These are phyloP conservation scores for Gossypium arboreum DNA, from an alignment of 345 rosid species.

Conservation along the genomic window DNA sequence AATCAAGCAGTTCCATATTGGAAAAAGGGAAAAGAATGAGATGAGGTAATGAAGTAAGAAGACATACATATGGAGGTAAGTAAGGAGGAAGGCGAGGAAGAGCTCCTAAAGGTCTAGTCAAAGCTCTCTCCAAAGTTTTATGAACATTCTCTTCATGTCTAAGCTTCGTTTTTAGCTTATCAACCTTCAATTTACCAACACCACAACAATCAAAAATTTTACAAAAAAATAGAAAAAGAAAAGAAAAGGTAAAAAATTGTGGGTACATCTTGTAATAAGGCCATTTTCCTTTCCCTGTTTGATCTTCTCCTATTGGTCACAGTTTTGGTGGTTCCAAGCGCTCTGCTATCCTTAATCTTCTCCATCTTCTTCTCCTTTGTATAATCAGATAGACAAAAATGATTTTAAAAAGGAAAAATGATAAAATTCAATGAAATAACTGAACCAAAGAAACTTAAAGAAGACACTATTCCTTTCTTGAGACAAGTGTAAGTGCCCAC, in stretches of 20 bases:
- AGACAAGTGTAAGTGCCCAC: slow-evolving; percentile 47
- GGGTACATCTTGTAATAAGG: slow-evolving; percentile 81
- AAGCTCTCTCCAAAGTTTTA: slow-evolving; percentile 93
- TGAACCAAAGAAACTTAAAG: slow-evolving; percentile 13
- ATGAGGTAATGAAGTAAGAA: no score
- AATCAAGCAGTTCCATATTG: no score
- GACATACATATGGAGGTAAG: slow-evolving; percentile 80
- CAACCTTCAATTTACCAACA: slow-evolving; percentile 52
- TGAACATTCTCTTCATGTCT: slow-evolving; percentile 96
- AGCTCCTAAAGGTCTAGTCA: slow-evolving; percentile 88
- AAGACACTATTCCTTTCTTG: slow-evolving; percentile 54
- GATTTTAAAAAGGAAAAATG: not conserved
- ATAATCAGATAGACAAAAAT: slow-evolving; percentile 8
- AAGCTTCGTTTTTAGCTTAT: slow-evolving; percentile 88
- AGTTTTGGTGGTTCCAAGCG: slow-evolving; percentile 38
- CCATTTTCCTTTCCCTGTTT: slow-evolving; percentile 71
- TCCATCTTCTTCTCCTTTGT: slow-evolving; percentile 58
- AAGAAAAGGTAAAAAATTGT: not conserved
- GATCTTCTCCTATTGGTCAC: slow-evolving; percentile 49
- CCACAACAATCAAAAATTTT: slow-evolving; percentile 13
- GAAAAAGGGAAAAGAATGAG: not conserved
- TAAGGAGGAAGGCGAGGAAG: slow-evolving; percentile 96
- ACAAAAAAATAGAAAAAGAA: not conserved
- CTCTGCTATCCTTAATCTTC: slow-evolving; percentile 38
- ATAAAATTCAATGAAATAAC: not conserved